A percentile compares a stretch with the other conserved stretches of the same genome.
These are phyloP conservation scores for Gymnopilus junonius DNA, from an alignment of 768 basidiomycete genomes.

Conservation along the genomic window DNA sequence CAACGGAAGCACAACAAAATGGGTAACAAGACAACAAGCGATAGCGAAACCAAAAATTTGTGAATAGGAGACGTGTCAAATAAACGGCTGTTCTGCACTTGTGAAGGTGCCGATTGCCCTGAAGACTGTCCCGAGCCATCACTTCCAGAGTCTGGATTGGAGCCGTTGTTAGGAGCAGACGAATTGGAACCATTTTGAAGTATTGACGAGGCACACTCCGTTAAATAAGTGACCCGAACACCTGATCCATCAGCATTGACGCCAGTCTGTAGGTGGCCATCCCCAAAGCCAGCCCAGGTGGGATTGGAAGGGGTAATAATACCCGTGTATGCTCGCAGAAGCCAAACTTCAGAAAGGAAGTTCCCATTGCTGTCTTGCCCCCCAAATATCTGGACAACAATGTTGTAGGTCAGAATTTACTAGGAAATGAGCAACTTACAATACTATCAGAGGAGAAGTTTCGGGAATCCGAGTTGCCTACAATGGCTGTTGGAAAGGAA, in stretches of 20 bases:
- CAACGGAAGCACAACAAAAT: slow-evolving; percentile 41
- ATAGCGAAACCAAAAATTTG: slow-evolving; percentile 50
- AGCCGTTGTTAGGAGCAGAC: slow-evolving; percentile 4
- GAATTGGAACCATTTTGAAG: slow-evolving; percentile 10
- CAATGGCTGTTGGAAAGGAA: slow-evolving; percentile 55
- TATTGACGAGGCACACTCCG: slow-evolving; percentile 56
- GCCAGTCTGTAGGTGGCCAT: slow-evolving; percentile 66
- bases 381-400: slow-evolving; percentile 59
- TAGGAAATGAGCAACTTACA: slow-evolving; percentile 31
- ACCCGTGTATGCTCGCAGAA: slow-evolving; percentile 75
- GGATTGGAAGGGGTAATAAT: slow-evolving; percentile 56
- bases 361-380: slow-evolving; percentile 69
- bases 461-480: slow-evolving; percentile 49
- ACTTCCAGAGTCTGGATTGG: slow-evolving; percentile 8
- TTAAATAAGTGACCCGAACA: slow-evolving; percentile 62
- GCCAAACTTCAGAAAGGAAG: slow-evolving; percentile 78
- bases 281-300: slow-evolving; percentile 67
- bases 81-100: background rate
- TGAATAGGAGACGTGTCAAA: slow-evolving; percentile 46
- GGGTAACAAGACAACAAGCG: slow-evolving; percentile 42
- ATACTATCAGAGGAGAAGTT: slow-evolving; percentile 65
- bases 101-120: background rate
- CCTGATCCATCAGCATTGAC: slow-evolving; percentile 69
- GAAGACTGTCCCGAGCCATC: slow-evolving; percentile 2
- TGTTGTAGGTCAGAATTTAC: background rate